Evolutionary conservation across 2,329 filamentous ascomycete species (phyloP), one percentile per base, ranked within the genome.

Genomic region (Paraphoma chrysanthemicola): DNA sequence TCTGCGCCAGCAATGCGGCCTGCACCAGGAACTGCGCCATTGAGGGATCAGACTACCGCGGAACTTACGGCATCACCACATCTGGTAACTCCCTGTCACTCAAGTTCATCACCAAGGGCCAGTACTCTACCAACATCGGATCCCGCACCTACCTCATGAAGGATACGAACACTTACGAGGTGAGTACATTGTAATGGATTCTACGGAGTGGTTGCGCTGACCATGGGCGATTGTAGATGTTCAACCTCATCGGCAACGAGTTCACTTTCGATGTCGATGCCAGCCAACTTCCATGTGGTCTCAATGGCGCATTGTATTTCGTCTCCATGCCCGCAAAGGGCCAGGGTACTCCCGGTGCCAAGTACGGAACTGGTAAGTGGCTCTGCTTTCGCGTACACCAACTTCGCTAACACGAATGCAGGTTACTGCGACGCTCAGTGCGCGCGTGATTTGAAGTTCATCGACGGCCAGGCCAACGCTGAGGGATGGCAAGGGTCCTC

Each of bases 271-370:
- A 76, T 53, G 72, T 76, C 1, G 73, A 76, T 50, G 58, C 89
- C 23, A 89, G 86, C 17, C 81, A 83, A 57, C 76, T 90, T 16
- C 83, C 84, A 48, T 91, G 89, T 66, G 89, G 89, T 49, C 78
- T 91, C 51, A 91, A 91, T 71, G 88, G 88, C 44, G 71, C 70
- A 16, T 39, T 70, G 18, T 71, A 70, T 56, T 70, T 89, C 44
- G 78, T 83, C 4, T 77, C 81, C 59, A 89, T 90, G 86, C 80
- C 83, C 6, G 67, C 79, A 28, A 77, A 76, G 56, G 84, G 81
- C 56, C 76, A 70, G 60, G 86, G 78, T 55, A 72, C 72, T 0
- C 62, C 77, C 44, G 78, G 78, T 48, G 84, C 85, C 59, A 82
- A 83, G 72, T 85, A 84, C 51, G 67, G 56, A 57, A 74, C 69